These are phyloP conservation scores for Amoebophrya sp. DNA, from an alignment of 169 alveolate genomes.

Conservation along the genomic window DNA sequence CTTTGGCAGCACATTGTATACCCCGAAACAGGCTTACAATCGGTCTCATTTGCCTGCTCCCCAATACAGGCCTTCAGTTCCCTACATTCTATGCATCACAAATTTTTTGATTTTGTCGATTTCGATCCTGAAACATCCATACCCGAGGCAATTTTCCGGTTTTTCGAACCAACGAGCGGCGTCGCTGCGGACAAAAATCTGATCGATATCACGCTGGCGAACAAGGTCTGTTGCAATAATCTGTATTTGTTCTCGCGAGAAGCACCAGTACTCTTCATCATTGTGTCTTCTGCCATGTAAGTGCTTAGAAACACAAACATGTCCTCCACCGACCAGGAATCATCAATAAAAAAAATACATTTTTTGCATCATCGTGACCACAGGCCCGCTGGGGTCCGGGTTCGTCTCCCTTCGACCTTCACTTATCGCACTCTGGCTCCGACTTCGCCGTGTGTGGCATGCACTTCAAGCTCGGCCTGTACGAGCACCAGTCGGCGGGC, in stretches of 20 bases:
- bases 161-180: constrained; percentile 46
- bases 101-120: not conserved
- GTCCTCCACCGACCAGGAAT: too few relatives aligned
- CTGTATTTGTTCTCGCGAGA: too few relatives aligned
- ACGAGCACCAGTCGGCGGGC: constrained; percentile 82
- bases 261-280: too few relatives aligned
- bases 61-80: too few relatives aligned
- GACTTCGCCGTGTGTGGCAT: constrained; percentile 66
- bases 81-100: too few relatives aligned
- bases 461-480: constrained; percentile 80
- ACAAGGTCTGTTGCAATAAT: too few relatives aligned
- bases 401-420: constrained; percentile 44
- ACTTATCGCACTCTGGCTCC: constrained; percentile 40
- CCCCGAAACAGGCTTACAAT: too few relatives aligned
- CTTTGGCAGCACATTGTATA: too few relatives aligned
- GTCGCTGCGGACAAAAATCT: not conserved
- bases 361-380: not conserved
- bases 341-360: too few relatives aligned
- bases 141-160: constrained; percentile 46
- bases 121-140: not conserved
- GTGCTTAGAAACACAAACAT: too few relatives aligned
- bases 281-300: too few relatives aligned
- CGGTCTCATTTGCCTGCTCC: too few relatives aligned
- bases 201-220: not conserved
- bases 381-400: constrained; percentile 28